A percentile compares a stretch with the other conserved stretches of the same genome.
These are phyloP conservation scores for Pythium angustatum DNA, from an alignment of 352 stramenopile species.

Conservation along the genomic window DNA sequence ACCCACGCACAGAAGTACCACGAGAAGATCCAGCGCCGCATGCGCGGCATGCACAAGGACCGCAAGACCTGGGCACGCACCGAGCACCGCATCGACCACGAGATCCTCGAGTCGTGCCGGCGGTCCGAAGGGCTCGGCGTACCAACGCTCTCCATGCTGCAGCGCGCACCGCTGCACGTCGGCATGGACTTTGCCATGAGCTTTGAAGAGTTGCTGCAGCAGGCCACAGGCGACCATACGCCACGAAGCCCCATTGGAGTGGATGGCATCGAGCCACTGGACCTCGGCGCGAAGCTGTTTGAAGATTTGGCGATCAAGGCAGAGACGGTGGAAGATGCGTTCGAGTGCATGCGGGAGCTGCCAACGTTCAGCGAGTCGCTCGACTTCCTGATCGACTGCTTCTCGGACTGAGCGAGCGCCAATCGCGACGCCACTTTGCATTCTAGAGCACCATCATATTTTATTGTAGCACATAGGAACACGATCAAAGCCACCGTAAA, in stretches of 20 bases:
- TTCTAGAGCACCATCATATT: conserved; percentile 8
- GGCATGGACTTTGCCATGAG: conserved; percentile 1
- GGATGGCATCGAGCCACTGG: conserved; percentile 12
- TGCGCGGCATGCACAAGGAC: conserved; percentile 23
- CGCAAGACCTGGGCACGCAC: conserved; percentile 17
- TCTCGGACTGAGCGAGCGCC: conserved; percentile 22
- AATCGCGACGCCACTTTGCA: background rate
- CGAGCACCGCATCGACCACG: conserved; percentile 28
- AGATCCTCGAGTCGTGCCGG: conserved; percentile 24
- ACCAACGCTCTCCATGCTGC: conserved; percentile 1
- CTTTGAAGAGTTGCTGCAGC: conserved; percentile 20
- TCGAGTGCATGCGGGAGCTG: background rate
- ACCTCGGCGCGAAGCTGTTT: background rate
- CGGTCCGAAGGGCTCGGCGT: conserved; percentile 8
- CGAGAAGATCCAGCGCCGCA: conserved; percentile 28
- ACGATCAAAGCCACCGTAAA: background rate
- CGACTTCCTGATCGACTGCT: conserved; percentile 24
- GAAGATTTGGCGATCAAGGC: conserved; percentile 3
- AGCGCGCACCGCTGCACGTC: background rate
- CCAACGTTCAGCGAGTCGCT: conserved; percentile 21
- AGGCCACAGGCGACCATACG: background rate
- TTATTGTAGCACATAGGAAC: conserved; percentile 21
- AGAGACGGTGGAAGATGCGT: background rate
- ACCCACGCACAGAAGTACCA: conserved; percentile 32
- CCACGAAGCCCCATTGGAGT: conserved; percentile 13